Conservation (phyloP, 73 alveolate genomes). For the Paramecium caudatum region DNA sequence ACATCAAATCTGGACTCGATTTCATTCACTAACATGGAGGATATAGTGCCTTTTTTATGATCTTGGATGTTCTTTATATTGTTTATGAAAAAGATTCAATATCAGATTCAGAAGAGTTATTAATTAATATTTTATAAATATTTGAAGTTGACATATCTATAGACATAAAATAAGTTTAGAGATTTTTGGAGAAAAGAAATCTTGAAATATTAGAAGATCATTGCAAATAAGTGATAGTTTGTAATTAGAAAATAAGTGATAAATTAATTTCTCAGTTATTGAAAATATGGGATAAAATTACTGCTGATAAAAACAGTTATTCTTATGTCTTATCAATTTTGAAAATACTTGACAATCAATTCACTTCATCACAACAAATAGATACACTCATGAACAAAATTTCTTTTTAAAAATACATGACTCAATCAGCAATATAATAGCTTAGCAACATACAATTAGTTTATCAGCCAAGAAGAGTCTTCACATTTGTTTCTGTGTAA, state of each 20-base stretch:
- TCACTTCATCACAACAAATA: background rate
- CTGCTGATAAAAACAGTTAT: background rate
- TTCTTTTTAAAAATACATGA: background rate
- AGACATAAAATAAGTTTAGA: background rate
- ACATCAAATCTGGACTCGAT: slow-evolving; percentile 4
- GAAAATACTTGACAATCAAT: background rate
- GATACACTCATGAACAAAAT: background rate
- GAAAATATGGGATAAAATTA: background rate
- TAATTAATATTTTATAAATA: background rate
- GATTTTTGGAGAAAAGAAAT: background rate
- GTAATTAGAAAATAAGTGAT: background rate
- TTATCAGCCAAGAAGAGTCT: background rate
- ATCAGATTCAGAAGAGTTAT: background rate
- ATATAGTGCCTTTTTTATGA: background rate
- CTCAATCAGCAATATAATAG: background rate
- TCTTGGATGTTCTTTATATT: background rate
- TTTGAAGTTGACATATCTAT: background rate
- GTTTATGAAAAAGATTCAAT: background rate
- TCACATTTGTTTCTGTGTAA: background rate
- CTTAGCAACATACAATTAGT: background rate
- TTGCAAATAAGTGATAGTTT: slow-evolving; percentile 13
- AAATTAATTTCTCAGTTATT: background rate
- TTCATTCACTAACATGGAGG: slow-evolving; percentile 15
- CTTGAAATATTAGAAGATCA: background rate
- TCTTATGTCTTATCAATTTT: background rate